Evolutionary conservation across 352 stramenopile species (phyloP).

Genomic region (Phytopythium mirpurense): DNA sequence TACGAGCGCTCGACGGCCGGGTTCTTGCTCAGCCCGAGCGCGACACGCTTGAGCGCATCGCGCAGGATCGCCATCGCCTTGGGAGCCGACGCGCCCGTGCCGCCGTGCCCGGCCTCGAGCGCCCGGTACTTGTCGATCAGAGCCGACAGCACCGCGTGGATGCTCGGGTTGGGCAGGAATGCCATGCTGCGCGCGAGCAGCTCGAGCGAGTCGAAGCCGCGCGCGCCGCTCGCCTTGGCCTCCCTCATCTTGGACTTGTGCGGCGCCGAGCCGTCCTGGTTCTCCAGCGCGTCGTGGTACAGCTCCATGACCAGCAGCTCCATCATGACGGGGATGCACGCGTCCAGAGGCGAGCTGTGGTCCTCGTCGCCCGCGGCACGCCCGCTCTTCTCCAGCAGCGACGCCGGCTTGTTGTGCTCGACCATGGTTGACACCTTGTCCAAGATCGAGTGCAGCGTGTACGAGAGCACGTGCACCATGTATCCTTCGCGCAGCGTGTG

Average conservation of each 20-base stretch:
- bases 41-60: conserved; percentile 76
- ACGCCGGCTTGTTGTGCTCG: conserved; percentile 26
- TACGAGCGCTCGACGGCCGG: conserved; percentile 79
- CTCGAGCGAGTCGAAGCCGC: conserved; percentile 74
- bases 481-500: conserved; percentile 80
- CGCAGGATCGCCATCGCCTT: conserved; percentile 55
- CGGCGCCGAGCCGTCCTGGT: conserved; percentile 41
- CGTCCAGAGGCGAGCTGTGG: conserved; percentile 67
- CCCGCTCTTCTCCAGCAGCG: conserved; percentile 12
- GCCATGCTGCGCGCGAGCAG: conserved; percentile 71
- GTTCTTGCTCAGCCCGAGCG: conserved; percentile 80
- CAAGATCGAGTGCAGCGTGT: conserved; percentile 82
- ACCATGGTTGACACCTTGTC: conserved; percentile 72
- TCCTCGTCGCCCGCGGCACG: conserved; percentile 18
- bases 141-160: conserved; percentile 70
- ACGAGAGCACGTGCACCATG: conserved; percentile 83
- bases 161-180: conserved; percentile 82
- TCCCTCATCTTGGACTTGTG: conserved; percentile 89
- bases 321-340: conserved; percentile 75
- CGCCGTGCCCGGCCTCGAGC: conserved; percentile 29
- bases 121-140: conserved; percentile 76
- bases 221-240: conserved; percentile 57
- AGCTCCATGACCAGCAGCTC: conserved; percentile 77
- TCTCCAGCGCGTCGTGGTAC: conserved; percentile 65
- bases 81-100: conserved; percentile 26